phyloP scores from a whole-genome alignment of 2,329 filamentous ascomycete genomes.

The Aspergillus clavatus region DNA sequence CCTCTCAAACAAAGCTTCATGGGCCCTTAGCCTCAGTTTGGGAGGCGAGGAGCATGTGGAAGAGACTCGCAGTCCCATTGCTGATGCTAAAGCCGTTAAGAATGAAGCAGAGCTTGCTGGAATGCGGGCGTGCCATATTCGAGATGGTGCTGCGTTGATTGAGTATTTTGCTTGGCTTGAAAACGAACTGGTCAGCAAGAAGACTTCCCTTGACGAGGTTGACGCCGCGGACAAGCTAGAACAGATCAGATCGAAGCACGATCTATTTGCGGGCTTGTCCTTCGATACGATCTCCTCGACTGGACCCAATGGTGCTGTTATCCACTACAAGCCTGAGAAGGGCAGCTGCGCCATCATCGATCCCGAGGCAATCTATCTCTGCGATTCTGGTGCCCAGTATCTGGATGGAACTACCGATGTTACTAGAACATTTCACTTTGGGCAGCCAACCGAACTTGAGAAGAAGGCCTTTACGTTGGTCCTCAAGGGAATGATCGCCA shows the following conservation, averaged over 20 bases:
- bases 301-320: constrained; percentile 85
- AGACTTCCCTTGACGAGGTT: constrained; percentile 75
- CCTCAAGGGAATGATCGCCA: constrained; percentile 84
- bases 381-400: constrained; percentile 96
- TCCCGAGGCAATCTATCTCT: constrained; percentile 81
- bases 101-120: constrained; percentile 84
- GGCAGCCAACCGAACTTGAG: constrained; percentile 75
- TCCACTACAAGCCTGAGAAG: constrained; percentile 88
- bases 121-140: constrained; percentile 89
- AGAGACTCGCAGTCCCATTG: constrained; percentile 79
- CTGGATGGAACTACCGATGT: constrained; percentile 94
- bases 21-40: constrained; percentile 81
- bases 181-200: constrained; percentile 72
- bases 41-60: constrained; percentile 83
- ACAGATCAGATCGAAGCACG: constrained; percentile 51
- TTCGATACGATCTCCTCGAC: constrained; percentile 97
- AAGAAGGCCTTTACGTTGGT: constrained; percentile 89
- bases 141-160: constrained; percentile 84
- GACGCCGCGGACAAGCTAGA: constrained; percentile 89
- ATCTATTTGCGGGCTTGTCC: constrained; percentile 81
- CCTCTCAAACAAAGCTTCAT: constrained; percentile 84
- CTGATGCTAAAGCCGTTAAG: constrained; percentile 90
- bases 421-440: constrained; percentile 89
- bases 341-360: constrained; percentile 80
- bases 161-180: constrained; percentile 98